A percentile compares a stretch with the other conserved stretches of the same genome.
Evolutionary conservation across 352 stramenopile genomes (phyloP).

Genomic region (Thraustochytrium sp.): DNA sequence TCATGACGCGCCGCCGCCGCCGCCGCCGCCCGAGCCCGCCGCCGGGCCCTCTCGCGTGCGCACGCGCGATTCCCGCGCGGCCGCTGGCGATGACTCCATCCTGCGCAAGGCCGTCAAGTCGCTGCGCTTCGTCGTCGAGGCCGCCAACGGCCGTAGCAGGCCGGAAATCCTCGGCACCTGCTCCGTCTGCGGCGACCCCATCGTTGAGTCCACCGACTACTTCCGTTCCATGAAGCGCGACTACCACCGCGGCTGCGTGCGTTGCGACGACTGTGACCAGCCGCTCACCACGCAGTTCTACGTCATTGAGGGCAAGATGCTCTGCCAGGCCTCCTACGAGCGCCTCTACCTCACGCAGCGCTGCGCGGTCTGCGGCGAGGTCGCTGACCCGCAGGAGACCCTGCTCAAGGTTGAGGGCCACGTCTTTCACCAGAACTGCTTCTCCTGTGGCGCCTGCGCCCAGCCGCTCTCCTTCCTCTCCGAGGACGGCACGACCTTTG

Average conservation of each 20-base stretch:
- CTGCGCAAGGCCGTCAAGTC: neutral
- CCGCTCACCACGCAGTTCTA: conserved; percentile 30
- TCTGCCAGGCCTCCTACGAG: conserved; percentile 25
- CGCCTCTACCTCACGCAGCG: neutral
- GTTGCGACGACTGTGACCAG: conserved; percentile 13
- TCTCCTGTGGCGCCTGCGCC: neutral
- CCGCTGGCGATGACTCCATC: neutral
- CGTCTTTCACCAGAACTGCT: conserved; percentile 26
- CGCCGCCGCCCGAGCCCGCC: neutral
- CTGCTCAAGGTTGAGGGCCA: neutral
- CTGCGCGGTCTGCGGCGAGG: conserved; percentile 1
- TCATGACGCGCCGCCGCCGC: neutral
- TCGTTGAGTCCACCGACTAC: neutral
- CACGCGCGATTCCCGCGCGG: neutral
- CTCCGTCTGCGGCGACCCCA: neutral
- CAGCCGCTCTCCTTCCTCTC: neutral
- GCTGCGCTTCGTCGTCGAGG: neutral
- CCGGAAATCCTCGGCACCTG: neutral
- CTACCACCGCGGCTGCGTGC: conserved; percentile 8
- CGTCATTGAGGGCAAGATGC: conserved; percentile 4
- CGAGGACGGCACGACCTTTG: neutral
- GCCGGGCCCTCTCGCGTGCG: neutral
- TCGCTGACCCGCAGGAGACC: neutral
- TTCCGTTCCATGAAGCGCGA: neutral
- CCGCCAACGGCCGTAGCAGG: no score